Evolutionary conservation across 129 eudicot genomes (phyloP).

Genomic region (Helianthus tuberosus): DNA sequence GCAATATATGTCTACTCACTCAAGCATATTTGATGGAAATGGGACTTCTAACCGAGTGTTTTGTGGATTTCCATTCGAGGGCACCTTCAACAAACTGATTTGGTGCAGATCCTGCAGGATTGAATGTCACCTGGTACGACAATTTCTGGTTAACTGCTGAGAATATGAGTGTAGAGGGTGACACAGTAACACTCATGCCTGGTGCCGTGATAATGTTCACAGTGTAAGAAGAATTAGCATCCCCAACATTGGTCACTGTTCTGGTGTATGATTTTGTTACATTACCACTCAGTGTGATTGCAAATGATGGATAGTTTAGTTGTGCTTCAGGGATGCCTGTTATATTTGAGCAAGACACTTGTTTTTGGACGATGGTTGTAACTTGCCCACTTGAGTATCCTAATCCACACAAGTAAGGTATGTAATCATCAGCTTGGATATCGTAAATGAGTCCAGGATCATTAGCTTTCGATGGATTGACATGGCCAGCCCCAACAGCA

Average conservation of each 20-base stretch:
- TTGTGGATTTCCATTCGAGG: slow-evolving; percentile 32
- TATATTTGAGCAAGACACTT: slow-evolving; percentile 33
- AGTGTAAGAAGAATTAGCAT: slow-evolving; percentile 38
- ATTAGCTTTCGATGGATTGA: slow-evolving; percentile 53
- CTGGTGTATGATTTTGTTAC: slow-evolving; percentile 37
- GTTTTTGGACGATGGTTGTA: slow-evolving; percentile 26
- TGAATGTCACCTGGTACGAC: slow-evolving; percentile 38
- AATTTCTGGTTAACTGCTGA: slow-evolving; percentile 37
- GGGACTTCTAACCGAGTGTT: slow-evolving; percentile 44
- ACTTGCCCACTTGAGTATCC: slow-evolving; percentile 42
- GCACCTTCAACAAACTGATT: slow-evolving; percentile 29
- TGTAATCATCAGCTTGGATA: slow-evolving; percentile 45
- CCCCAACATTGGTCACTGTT: slow-evolving; percentile 61
- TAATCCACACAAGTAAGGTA: slow-evolving; percentile 46
- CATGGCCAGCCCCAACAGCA: slow-evolving; percentile 56
- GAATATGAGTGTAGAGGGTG: slow-evolving; percentile 37
- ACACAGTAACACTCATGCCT: slow-evolving; percentile 31
- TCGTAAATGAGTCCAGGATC: slow-evolving; percentile 54
- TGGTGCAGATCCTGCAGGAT: not conserved
- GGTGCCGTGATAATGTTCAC: slow-evolving; percentile 16
- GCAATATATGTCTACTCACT: slow-evolving; percentile 4
- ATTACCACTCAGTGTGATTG: slow-evolving; percentile 26
- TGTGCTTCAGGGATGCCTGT: slow-evolving; percentile 38
- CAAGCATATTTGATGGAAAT: slow-evolving; percentile 35
- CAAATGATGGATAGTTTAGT: slow-evolving; percentile 57